Base-by-base conservation (phyloP, 441 rosid species). In the Biscutella laevigata region DNA sequence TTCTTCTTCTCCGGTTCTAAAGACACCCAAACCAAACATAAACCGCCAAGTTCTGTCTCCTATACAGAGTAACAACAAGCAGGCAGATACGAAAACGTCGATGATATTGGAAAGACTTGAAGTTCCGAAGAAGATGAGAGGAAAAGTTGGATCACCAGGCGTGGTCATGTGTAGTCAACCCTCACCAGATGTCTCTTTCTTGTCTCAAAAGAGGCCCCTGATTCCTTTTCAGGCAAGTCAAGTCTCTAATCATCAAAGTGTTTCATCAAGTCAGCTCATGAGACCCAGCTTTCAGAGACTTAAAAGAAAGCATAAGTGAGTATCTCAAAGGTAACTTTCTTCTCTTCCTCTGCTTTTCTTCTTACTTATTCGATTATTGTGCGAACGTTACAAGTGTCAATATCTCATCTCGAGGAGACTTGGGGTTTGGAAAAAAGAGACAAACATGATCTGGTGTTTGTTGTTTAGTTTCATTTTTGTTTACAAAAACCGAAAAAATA, bases 31-130 rank as follows among this genome's bases (percentile, higher is more conserved):
- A 64, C 52, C 60, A 53, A 67, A 68, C 26, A 17, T 22, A 17
- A 26, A 28, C 60, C 61, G 39, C n/a, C 42, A 52, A 39, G 53
- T 74, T 55, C 61, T 64, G 16, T 70, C 78, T 28, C 62, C 80
- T 51, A 2, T 53, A 53, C 72, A 77, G 40, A 74, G 64, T 47
- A 55, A 30, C 58, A 74, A 67, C 62, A 76, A 56, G 71, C 77
- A 71, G 51, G 41, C 77, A 17, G 95, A 88, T 64, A 46, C 57
- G 24, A 83, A 69, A 62, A 86, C 87, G 3, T 82, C 78, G n/a
- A 86, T 70, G 83, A 84, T 86, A 74, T 59, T 89, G 62, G 97
- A 90, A 75, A 76, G 97, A 49, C 77, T 86, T 33, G 97, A 90
- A 70, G 73, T 61, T 37, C 97, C 95, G 3, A 82, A 71, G 71